phyloP scores from a whole-genome alignment of 768 basidiomycete species.

The Dioszegia hungarica region DNA sequence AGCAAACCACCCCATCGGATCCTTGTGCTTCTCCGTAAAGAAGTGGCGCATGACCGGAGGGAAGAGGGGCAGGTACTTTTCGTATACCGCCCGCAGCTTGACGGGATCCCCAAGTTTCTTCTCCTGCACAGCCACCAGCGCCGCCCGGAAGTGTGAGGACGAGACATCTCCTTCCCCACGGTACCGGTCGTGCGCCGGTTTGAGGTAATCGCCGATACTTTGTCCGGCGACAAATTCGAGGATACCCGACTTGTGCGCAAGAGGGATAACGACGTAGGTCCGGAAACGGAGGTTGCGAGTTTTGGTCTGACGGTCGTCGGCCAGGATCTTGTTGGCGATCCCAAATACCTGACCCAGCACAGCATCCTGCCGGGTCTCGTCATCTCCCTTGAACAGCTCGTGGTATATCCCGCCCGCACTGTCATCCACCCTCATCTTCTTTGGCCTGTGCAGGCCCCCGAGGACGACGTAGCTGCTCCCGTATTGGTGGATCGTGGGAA shows the following conservation, averaged over 20 bases:
- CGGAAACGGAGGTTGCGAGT: conserved; percentile 68
- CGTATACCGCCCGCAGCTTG: conserved; percentile 42
- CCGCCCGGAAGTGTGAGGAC: conserved; percentile 41
- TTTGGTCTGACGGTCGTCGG: conserved; percentile 67
- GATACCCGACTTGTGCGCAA: conserved; percentile 72
- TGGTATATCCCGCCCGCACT: conserved; percentile 61
- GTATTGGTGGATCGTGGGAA: conserved; percentile 67
- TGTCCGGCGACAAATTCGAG: conserved; percentile 82
- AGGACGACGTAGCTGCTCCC: conserved; percentile 59
- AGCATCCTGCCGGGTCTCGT: conserved; percentile 93
- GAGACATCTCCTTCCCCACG: conserved; percentile 57
- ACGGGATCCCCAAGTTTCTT: conserved; percentile 19
- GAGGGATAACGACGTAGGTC: conserved; percentile 82
- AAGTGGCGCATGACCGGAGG: conserved; percentile 89
- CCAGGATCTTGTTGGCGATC: conserved; percentile 74
- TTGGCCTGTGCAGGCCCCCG: conserved; percentile 78
- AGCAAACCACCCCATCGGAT: conserved; percentile 83
- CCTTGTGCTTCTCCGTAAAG: conserved; percentile 84
- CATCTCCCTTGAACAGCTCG: conserved; percentile 79
- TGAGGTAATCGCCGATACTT: conserved; percentile 63
- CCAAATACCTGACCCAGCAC: conserved; percentile 98
- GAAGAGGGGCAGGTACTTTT: conserved; percentile 53
- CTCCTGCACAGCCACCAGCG: conserved; percentile 46
- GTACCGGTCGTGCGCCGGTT: conserved; percentile 64
- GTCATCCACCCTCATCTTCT: conserved; percentile 68